phyloP scores from a whole-genome alignment of 345 rosid genomes.

The Eucalyptus erythrocorys region DNA sequence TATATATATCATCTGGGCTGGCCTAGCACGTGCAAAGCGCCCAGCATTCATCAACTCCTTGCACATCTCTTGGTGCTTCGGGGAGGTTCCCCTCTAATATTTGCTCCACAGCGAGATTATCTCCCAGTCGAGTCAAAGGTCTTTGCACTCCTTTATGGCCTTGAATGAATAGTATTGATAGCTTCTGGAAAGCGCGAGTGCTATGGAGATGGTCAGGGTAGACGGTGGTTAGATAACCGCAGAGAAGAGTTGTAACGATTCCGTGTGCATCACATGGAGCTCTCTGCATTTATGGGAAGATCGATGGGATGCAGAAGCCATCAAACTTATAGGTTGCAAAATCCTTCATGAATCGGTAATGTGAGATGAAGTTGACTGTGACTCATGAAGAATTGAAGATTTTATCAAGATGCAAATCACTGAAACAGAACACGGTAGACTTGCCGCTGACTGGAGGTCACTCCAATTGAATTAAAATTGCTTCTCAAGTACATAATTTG shows the following conservation, averaged over 20 bases:
- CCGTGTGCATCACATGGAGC: neutral
- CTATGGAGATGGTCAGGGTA: neutral
- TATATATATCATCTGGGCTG: neutral
- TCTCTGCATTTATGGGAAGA: neutral
- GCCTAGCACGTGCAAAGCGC: neutral
- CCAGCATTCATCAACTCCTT: neutral
- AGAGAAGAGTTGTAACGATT: neutral
- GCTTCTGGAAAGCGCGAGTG: neutral
- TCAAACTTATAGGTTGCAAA: neutral
- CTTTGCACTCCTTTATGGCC: neutral
- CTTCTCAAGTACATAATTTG: neutral
- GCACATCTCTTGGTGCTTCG: neutral
- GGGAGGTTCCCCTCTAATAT: neutral
- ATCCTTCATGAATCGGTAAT: neutral
- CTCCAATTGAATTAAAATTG: neutral
- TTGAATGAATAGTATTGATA: neutral
- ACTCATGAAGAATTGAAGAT: neutral
- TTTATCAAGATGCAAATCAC: neutral
- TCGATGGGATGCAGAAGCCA: neutral
- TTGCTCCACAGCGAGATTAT: neutral
- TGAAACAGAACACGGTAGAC: neutral
- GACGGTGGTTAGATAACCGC: neutral
- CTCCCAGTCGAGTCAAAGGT: neutral
- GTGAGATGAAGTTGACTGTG: neutral
- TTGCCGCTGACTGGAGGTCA: neutral